Percentiles rank a stretch among this genome's conserved stretches.
These are phyloP conservation scores for Eleusine coracana DNA, from an alignment of 176 grass and related monocot genomes.

Conservation along the genomic window DNA sequence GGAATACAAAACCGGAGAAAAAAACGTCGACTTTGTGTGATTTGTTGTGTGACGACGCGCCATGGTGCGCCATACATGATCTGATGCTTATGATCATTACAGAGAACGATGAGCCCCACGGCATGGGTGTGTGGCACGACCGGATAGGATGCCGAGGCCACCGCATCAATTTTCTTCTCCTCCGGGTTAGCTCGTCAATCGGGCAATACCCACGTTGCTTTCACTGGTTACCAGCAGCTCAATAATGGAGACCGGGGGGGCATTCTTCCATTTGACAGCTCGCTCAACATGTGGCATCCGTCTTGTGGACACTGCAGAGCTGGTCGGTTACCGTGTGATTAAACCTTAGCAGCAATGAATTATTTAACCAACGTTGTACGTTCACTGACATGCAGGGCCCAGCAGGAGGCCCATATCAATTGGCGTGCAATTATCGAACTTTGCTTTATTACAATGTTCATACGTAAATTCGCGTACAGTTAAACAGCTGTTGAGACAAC, in stretches of 20 bases:
- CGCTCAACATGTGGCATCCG: neutral
- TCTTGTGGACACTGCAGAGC: neutral
- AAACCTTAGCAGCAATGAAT: neutral
- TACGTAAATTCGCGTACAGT: neutral
- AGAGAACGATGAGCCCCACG: neutral
- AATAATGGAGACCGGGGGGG: conserved; percentile 17
- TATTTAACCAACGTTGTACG: neutral
- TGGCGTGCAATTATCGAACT: neutral
- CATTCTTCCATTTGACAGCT: conserved; percentile 15
- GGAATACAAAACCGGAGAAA: no score
- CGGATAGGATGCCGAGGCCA: neutral
- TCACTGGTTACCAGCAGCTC: conserved; percentile 1
- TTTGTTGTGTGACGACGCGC: neutral
- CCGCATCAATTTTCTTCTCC: neutral
- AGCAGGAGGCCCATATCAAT: neutral
- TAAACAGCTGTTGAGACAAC: neutral
- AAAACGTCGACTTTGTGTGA: neutral
- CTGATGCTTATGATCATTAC: neutral
- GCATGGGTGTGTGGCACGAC: neutral
- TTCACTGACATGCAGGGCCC: neutral
- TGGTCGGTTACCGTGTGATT: neutral
- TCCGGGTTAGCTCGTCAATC: neutral
- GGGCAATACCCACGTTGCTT: neutral
- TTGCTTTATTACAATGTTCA: neutral
- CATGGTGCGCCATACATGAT: neutral